Evolutionary conservation across 2,329 filamentous ascomycete species (phyloP).

Genomic region (Tothia fuscella): DNA sequence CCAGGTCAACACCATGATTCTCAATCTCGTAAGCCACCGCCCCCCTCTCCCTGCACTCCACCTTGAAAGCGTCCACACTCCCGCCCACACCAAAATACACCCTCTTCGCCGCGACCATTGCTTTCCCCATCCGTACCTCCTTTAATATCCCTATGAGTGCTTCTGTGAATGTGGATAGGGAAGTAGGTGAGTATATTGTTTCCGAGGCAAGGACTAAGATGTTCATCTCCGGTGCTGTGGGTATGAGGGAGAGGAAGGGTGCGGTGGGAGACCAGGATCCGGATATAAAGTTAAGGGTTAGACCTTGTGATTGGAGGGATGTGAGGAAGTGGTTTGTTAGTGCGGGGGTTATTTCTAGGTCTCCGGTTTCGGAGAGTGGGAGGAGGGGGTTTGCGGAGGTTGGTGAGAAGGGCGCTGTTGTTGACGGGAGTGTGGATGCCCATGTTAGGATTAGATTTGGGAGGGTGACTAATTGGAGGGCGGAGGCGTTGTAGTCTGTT

Average conservation of each 20-base stretch:
- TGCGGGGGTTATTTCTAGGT: constrained; percentile 50
- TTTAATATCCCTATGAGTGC: constrained; percentile 49
- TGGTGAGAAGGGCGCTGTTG: constrained; percentile 12
- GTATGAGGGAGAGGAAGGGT: constrained; percentile 48
- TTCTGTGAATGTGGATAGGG: constrained; percentile 55
- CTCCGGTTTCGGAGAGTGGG: constrained; percentile 34
- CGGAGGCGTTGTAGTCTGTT: constrained; percentile 69
- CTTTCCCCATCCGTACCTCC: constrained; percentile 42
- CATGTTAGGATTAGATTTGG: constrained; percentile 67
- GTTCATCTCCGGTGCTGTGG: constrained; percentile 25
- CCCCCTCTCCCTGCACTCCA: constrained; percentile 29
- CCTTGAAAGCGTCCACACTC: constrained; percentile 61
- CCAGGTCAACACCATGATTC: constrained; percentile 31
- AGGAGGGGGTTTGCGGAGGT: constrained; percentile 15
- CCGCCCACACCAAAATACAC: constrained; percentile 79
- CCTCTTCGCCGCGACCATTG: constrained; percentile 63
- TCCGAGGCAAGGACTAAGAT: constrained; percentile 59
- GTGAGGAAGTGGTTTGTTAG: constrained; percentile 47
- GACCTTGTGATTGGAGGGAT: constrained; percentile 37
- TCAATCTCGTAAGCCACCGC: constrained; percentile 37
- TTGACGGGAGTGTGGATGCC: constrained; percentile 22
- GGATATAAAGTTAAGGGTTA: constrained; percentile 56
- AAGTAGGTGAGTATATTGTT: constrained; percentile 71
- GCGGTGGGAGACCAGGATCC: constrained; percentile 55
- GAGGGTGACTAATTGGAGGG: constrained; percentile 65